Base-by-base conservation (phyloP, 345 rosid species). In the Eutrema japonicum region DNA sequence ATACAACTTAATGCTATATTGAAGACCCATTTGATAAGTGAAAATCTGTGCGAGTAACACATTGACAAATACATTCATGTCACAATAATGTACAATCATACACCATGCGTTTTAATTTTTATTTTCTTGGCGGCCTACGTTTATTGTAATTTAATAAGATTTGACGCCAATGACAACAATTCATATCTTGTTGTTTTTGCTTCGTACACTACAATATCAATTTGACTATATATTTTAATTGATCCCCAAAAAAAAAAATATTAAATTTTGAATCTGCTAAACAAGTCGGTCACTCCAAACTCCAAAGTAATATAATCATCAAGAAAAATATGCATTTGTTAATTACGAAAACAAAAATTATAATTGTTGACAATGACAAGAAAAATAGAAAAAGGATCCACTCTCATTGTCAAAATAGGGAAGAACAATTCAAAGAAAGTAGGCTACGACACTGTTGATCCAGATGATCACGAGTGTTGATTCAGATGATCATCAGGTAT, bases 391-490 rank as follows among this genome's bases (percentile, higher is more conserved):
- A 29, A 54, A 13, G 4, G 40, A 7, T 53, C 58, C 32, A 53
- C 38, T 32, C 13, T 53, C 38, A 53, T 30, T n/a, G 33, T 10
- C 41, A 55, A 33, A 11, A 53, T 29, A 53, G 30, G 18, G 13
- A 53, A 35, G 30, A 16, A 27, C 7, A 29, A 27, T 4, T 61
- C 66, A 61, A 61, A 26, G 65, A 41, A 60, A 61, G 22, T 43
- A 42, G 22, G 62, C 62, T 22, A 4, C n/a, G 62, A 16, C 8
- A 57, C 22, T n/a, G n/a, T n/a, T n/a, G n/a, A n/a, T n/a, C n/a
- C n/a, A n/a, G n/a, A n/a, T n/a, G n/a, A n/a, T n/a, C n/a, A n/a
- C n/a, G n/a, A n/a, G n/a, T n/a, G n/a, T n/a, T n/a, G n/a, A n/a
- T n/a, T n/a, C n/a, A n/a, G n/a, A n/a, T n/a, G n/a, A n/a, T n/a